Evolutionary conservation across 164 flowering plant species (phyloP).

Genomic region (Tetracentron sinense): DNA sequence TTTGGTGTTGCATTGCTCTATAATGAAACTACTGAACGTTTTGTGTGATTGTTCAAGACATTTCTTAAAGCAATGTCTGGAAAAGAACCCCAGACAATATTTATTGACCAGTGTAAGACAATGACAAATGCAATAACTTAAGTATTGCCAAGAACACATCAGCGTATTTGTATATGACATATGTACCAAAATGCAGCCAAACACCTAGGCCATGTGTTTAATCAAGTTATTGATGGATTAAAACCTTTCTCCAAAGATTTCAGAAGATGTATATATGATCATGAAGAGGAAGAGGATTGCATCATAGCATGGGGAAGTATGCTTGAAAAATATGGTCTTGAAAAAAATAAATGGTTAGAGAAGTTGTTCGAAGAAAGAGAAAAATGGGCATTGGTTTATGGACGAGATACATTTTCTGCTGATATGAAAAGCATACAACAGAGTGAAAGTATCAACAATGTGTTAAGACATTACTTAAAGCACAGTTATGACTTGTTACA

Average conservation of each 20-base stretch:
- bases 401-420: not conserved
- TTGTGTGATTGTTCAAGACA: not conserved
- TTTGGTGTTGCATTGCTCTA: not conserved
- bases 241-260: not conserved
- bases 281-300: not conserved
- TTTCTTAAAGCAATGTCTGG: not conserved
- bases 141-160: not conserved
- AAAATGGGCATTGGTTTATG: not conserved
- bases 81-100: too few species aligned
- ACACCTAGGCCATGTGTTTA: not conserved
- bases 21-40: not conserved
- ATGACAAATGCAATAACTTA: not conserved
- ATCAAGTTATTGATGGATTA: too few species aligned
- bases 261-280: not conserved
- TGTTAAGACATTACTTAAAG: too few species aligned
- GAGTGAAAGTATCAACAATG: too few species aligned
- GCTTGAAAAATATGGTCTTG: not conserved
- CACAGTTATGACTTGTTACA: too few species aligned
- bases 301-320: not conserved
- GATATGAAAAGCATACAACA: not conserved
- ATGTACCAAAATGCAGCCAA: too few species aligned
- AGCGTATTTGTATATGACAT: too few species aligned
- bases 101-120: not conserved
- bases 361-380: not conserved
- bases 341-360: not conserved